phyloP scores from a whole-genome alignment of 768 basidiomycete species.

The Pleurotus tuber-regium region DNA sequence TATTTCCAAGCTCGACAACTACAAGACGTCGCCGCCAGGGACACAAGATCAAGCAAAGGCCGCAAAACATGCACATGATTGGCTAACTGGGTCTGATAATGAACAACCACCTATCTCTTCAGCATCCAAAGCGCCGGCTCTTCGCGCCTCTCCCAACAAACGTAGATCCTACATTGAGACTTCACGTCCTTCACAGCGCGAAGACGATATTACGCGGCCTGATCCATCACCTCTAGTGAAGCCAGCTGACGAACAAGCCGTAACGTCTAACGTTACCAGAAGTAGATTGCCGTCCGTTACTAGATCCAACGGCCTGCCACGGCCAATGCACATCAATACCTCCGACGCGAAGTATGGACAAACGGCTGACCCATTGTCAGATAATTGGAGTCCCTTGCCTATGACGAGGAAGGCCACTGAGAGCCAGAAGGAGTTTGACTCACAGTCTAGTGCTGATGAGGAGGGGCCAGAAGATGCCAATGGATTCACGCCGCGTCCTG shows the following conservation, averaged over 20 bases:
- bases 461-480: slow-evolving; percentile 45
- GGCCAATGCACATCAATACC: not conserved
- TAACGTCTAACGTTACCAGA: not conserved
- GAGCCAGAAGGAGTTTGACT: slow-evolving; percentile 30
- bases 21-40: not conserved
- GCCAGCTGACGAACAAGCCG: slow-evolving; percentile 17
- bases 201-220: not conserved
- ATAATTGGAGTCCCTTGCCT: slow-evolving; percentile 48
- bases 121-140: slow-evolving; percentile 26
- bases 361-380: slow-evolving; percentile 31
- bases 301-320: not conserved
- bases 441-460: slow-evolving; percentile 60
- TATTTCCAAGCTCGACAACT: slow-evolving; percentile 12
- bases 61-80: slow-evolving; percentile 42
- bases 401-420: slow-evolving; percentile 21
- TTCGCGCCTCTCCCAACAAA: slow-evolving; percentile 73
- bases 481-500: slow-evolving; percentile 25
- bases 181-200: slow-evolving; percentile 11
- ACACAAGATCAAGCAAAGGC: not conserved
- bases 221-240: not conserved
- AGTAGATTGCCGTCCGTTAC: not conserved
- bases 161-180: slow-evolving; percentile 65
- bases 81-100: slow-evolving; percentile 72
- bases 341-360: not conserved
- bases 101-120: slow-evolving; percentile 21